A percentile compares a stretch with the other conserved stretches of the same genome.
These are phyloP conservation scores for Colletotrichum sp. DNA, from an alignment of 2,329 filamentous ascomycete genomes.

Conservation along the genomic window DNA sequence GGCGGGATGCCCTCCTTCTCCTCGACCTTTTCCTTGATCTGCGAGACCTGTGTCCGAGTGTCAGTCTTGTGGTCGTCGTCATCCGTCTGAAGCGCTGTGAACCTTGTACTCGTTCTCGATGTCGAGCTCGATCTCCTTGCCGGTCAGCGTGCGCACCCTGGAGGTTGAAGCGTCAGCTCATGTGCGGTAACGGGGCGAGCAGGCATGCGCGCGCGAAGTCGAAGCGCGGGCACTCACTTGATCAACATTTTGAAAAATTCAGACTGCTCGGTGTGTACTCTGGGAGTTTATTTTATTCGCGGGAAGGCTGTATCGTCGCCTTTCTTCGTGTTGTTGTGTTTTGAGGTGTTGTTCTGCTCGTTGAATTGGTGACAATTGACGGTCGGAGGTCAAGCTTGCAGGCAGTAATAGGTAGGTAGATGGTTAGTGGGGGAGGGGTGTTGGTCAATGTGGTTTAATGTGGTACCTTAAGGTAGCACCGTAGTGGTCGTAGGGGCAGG, in stretches of 20 bases:
- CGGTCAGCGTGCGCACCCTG: conserved; percentile 96
- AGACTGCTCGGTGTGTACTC: not conserved
- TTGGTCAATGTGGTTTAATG: not conserved
- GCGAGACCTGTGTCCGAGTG: conserved; percentile 69
- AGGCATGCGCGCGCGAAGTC: not conserved
- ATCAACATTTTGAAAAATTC: conserved; percentile 46
- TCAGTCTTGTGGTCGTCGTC: not conserved
- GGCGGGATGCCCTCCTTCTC: conserved; percentile 99
- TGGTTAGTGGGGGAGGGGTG: conserved; percentile 16
- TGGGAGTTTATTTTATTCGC: not conserved
- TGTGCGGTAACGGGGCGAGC: not conserved
- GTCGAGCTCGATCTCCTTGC: conserved; percentile 98
- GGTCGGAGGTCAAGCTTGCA: not conserved
- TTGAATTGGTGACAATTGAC: not conserved
- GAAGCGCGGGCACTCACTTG: conserved; percentile 47
- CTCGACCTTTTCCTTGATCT: conserved; percentile 99
- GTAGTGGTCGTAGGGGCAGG: not conserved
- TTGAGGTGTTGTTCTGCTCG: not conserved
- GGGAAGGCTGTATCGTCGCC: not conserved
- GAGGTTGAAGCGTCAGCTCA: not conserved
- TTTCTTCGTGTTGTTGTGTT: not conserved
- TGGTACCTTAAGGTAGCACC: not conserved
- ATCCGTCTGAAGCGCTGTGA: conserved; percentile 23
- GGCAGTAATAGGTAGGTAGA: not conserved
- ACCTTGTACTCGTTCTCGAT: conserved; percentile 96